A percentile compares a stretch with the other conserved stretches of the same genome.
Evolutionary conservation across 2,329 filamentous ascomycete genomes (phyloP).

Genomic region (Alternaria longipes): DNA sequence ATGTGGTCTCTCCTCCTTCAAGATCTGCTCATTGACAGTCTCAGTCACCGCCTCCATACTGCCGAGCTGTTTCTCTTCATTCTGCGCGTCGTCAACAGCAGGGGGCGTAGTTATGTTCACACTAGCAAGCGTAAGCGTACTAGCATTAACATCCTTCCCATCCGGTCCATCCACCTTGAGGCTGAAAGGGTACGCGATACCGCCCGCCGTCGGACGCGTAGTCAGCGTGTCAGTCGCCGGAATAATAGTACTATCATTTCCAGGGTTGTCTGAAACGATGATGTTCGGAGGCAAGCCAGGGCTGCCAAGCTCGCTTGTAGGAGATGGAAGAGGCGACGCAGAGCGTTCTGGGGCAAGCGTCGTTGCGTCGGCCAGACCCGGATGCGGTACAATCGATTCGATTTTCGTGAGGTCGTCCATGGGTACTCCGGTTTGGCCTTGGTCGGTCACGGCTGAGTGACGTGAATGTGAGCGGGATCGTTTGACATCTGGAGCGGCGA

Average conservation of each 20-base stretch:
- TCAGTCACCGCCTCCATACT: slow-evolving; percentile 3
- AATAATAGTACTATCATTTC: slow-evolving; percentile 50
- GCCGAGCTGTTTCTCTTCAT: slow-evolving; percentile 18
- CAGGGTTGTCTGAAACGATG: slow-evolving; percentile 36
- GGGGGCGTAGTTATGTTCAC: slow-evolving; percentile 36
- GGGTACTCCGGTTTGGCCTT: slow-evolving; percentile 39
- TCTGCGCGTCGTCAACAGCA: slow-evolving; percentile 28
- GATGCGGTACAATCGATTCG: slow-evolving; percentile 25
- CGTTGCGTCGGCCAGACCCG: slow-evolving; percentile 41
- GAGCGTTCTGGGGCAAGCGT: slow-evolving; percentile 40
- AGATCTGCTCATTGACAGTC: slow-evolving; percentile 13
- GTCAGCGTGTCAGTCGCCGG: slow-evolving; percentile 61
- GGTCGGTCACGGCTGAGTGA: slow-evolving; percentile 44
- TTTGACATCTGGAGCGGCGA: slow-evolving; percentile 7
- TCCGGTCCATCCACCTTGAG: slow-evolving; percentile 60
- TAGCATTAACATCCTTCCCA: slow-evolving; percentile 66
- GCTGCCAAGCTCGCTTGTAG: slow-evolving; percentile 9
- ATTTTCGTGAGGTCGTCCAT: slow-evolving; percentile 33
- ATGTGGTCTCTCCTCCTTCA: slow-evolving; percentile 26
- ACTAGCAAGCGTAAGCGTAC: slow-evolving; percentile 71
- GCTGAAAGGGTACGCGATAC: slow-evolving; percentile 78
- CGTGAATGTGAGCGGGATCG: slow-evolving; percentile 43
- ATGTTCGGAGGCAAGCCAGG: slow-evolving; percentile 21
- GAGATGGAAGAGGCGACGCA: slow-evolving; percentile 33
- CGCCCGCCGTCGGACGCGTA: slow-evolving; percentile 72